phyloP scores from a whole-genome alignment of 352 stramenopile genomes.

The Phytophthora agathidicida region DNA sequence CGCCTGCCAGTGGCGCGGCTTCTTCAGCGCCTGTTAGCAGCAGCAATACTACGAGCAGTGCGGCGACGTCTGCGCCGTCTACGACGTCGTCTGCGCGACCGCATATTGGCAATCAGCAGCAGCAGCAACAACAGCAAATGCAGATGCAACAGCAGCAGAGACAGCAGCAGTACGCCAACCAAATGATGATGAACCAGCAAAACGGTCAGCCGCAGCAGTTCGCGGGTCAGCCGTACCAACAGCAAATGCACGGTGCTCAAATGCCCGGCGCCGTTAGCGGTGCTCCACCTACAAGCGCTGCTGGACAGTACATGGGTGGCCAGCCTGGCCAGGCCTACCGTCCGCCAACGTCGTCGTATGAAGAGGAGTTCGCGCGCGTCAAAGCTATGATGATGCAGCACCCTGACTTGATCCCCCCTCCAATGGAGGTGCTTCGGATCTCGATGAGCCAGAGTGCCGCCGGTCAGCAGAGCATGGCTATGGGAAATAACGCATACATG shows the following conservation, averaged over 20 bases:
- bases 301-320: constrained; percentile 66
- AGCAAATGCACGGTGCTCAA: constrained; percentile 58
- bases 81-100: constrained; percentile 69
- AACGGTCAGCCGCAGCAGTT: constrained; percentile 48
- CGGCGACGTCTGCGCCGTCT: constrained; percentile 36
- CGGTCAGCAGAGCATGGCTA: constrained; percentile 62
- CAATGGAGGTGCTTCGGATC: constrained; percentile 88
- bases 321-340: constrained; percentile 61
- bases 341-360: constrained; percentile 70
- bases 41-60: constrained; percentile 13
- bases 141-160: constrained; percentile 57
- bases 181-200: constrained; percentile 78
- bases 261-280: constrained; percentile 41
- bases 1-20: constrained; percentile 5
- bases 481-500: constrained; percentile 67
- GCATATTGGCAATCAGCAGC: constrained; percentile 65
- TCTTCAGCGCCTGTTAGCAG: constrained; percentile 16
- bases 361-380: constrained; percentile 87
- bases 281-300: constrained; percentile 38
- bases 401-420: constrained; percentile 83
- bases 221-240: constrained; percentile 44
- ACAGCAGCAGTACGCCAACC: constrained; percentile 64
- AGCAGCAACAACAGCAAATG: constrained; percentile 44
- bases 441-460: constrained; percentile 76
- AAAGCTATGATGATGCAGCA: constrained; percentile 92